Base-by-base conservation (phyloP, 2,329 filamentous ascomycete species). In the Arthrobotrys conoides region DNA sequence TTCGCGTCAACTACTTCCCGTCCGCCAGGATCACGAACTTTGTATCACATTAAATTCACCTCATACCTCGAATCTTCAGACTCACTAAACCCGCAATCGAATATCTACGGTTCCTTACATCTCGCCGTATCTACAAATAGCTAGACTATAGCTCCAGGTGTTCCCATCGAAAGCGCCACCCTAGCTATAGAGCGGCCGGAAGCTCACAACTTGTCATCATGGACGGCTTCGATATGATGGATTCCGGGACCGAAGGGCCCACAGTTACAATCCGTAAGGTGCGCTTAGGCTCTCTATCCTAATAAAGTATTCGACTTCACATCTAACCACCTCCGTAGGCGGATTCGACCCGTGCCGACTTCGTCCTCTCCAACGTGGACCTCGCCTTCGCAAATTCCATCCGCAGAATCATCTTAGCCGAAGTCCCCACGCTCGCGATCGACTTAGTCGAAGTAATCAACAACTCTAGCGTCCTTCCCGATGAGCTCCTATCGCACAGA, bases 381-480 rank as follows among this genome's bases (percentile, higher is more conserved):
- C 91, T 82, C 55, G 72, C 81, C 80, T 93, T 97, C 82, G 95
- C 95, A 82, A 99, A 99, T 87, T 92, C 94, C 55, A 86, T 98
- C 79, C 94, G 95, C 80, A 93, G 95, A 83, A 89, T 93, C 76
- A 95, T 98, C 86, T 91, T 97, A 81, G 93, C 93, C 82, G 95
- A 99, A 86, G 92, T 99, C 76, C 94, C 95, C 10, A 97, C 93
- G 38, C 55, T 44, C 79, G 94, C 96, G 80, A 94, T 98, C 84
- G 95, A 99, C 83, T 89, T 97, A 14, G 94, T 98, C 80, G 93
- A 98, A 85, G 91, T 99, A 81, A 91, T 96, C 83, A 89, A 89
- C 83, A 99, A 99, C 87, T 97, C 92, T 73, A 96, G 94, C n/a
- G 94, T 97, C 3, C 90, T 98, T 14, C 93, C 95, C 79, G 95